A percentile compares a stretch with the other conserved stretches of the same genome.
Conservation (phyloP, 441 rosid genomes). For the Adansonia gregorii region DNA sequence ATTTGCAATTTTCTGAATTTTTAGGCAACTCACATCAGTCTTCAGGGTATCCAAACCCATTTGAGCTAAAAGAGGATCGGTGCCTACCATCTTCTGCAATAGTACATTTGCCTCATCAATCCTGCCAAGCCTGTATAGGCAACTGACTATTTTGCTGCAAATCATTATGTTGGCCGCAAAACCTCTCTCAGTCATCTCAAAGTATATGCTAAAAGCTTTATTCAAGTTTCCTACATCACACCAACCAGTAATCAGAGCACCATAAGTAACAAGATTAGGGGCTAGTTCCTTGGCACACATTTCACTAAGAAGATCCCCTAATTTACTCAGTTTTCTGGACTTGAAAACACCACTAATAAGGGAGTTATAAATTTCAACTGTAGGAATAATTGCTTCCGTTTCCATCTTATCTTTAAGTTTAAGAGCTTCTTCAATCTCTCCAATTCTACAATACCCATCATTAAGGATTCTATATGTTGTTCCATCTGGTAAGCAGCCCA, state of each 20-base stretch:
- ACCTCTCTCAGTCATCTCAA: constrained; percentile 66
- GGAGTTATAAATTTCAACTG: constrained; percentile 74
- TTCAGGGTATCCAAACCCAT: constrained; percentile 36
- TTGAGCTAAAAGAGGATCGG: constrained; percentile 45
- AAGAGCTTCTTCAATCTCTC: constrained; percentile 64
- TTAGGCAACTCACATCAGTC: constrained; percentile 32
- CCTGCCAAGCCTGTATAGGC: constrained; percentile 58
- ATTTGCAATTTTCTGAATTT: constrained; percentile 52
- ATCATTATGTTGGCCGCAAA: constrained; percentile 57
- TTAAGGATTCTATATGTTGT: constrained; percentile 69
- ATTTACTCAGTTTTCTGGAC: constrained; percentile 42
- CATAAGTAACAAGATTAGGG: constrained; percentile 63
- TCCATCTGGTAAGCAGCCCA: constrained; percentile 68
- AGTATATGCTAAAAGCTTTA: constrained; percentile 58
- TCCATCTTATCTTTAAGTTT: constrained; percentile 56
- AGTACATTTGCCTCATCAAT: constrained; percentile 69
- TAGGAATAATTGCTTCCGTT: constrained; percentile 48
- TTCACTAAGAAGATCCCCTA: constrained; percentile 52
- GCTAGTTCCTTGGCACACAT: constrained; percentile 42
- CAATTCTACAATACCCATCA: constrained; percentile 71
- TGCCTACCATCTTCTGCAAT: constrained; percentile 59
- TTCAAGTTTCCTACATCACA: constrained; percentile 62
- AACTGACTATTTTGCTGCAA: constrained; percentile 70
- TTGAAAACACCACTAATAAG: constrained; percentile 62
- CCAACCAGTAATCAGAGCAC: constrained; percentile 66